Evolutionary conservation across 2,329 filamentous ascomycete genomes (phyloP).

Genomic region (Botrytis porri): DNA sequence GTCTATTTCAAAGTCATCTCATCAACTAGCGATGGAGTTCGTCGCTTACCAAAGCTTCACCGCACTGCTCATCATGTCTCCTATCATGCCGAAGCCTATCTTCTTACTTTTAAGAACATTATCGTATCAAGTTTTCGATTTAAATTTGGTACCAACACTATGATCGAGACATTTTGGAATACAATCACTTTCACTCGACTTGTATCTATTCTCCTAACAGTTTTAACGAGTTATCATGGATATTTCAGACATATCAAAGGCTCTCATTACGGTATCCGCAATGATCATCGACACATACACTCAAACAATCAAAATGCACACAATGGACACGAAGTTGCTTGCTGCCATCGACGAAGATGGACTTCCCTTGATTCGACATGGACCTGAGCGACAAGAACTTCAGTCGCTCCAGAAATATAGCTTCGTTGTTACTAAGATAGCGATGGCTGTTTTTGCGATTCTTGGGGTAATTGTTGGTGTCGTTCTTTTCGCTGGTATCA

Average conservation of each 20-base stretch:
- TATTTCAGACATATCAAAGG: background rate
- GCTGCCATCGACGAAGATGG: background rate
- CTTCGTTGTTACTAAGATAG: background rate
- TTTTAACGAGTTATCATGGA: background rate
- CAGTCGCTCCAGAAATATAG: background rate
- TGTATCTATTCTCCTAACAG: background rate
- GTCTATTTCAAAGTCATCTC: background rate
- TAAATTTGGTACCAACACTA: background rate
- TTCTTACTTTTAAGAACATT: background rate
- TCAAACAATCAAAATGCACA: background rate
- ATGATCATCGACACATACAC: background rate
- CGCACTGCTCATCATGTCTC: background rate
- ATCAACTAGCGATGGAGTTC: background rate
- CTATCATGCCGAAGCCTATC: background rate
- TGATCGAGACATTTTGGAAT: accelerated
- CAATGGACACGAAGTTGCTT: background rate
- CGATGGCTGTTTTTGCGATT: too few species aligned
- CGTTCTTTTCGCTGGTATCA: too few species aligned
- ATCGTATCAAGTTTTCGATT: background rate
- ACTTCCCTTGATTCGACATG: background rate
- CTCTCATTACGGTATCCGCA: accelerated
- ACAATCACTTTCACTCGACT: background rate
- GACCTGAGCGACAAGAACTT: background rate
- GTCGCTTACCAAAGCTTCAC: background rate
- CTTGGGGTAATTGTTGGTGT: background rate